Percentiles rank a stretch among this genome's conserved stretches.
Evolutionary conservation across 78 protist species (phyloP).

Genomic region (Pelomyxa schiedti): DNA sequence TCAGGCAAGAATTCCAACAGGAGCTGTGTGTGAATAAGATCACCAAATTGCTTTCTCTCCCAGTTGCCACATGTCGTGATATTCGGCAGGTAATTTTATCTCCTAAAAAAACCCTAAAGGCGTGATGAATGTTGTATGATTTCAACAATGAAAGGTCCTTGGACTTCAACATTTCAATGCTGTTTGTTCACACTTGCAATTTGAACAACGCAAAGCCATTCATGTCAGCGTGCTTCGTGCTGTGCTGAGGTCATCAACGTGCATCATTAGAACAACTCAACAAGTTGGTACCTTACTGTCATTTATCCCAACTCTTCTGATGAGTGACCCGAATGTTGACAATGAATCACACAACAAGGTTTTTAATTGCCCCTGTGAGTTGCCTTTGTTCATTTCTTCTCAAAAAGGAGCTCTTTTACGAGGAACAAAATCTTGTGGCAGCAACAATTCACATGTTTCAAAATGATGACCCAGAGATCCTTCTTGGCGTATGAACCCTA

Average conservation of each 20-base stretch:
- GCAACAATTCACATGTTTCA: conserved; percentile 51
- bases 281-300: conserved; percentile 35
- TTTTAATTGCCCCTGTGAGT: too few relatives aligned
- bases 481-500: too few relatives aligned
- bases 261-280: conserved; percentile 36
- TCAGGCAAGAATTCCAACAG: too few relatives aligned
- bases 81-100: too few relatives aligned
- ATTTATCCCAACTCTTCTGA: conserved; percentile 19
- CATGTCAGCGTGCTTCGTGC: conserved; percentile 15
- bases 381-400: too few relatives aligned
- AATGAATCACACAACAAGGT: conserved; percentile 35
- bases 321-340: conserved; percentile 27
- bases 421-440: conserved; percentile 66
- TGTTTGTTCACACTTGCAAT: conserved; percentile 22
- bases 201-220: conserved; percentile 31
- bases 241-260: conserved; percentile 9
- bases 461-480: conserved; percentile 38
- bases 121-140: too few relatives aligned
- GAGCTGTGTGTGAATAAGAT: too few relatives aligned
- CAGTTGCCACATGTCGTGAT: too few relatives aligned
- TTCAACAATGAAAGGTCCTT: too few relatives aligned
- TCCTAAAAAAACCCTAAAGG: too few relatives aligned
- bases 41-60: too few relatives aligned
- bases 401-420: conserved; percentile 65
- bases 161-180: conserved; percentile 40